These are phyloP conservation scores for Paramecium pentaurelia DNA, from an alignment of 73 alveolate species.

Conservation along the genomic window DNA sequence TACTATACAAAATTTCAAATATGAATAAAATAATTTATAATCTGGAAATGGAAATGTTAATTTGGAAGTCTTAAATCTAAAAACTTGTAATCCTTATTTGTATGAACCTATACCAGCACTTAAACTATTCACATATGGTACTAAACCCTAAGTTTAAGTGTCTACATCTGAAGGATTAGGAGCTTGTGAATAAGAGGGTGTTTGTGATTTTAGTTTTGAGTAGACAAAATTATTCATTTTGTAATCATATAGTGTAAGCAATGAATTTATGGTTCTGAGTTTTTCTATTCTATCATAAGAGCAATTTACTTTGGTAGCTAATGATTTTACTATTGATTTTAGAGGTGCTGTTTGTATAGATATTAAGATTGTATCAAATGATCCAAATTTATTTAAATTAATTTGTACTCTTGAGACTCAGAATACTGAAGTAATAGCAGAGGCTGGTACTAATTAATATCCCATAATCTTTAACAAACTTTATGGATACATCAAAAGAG, in stretches of 20 bases:
- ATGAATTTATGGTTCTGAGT: background rate
- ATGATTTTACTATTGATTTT: background rate
- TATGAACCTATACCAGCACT: conserved; percentile 19
- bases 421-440: background rate
- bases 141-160: background rate
- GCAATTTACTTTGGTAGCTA: background rate
- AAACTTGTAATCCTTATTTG: background rate
- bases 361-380: background rate
- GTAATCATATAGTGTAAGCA: background rate
- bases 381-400: too few relatives aligned
- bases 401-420: background rate
- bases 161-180: background rate
- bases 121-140: background rate
- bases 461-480: background rate
- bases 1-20: background rate
- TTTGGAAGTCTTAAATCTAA: background rate
- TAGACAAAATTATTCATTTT: background rate
- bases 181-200: background rate
- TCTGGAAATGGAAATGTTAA: background rate
- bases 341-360: background rate
- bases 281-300: background rate
- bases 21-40: background rate
- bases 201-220: background rate
- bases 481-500: background rate
- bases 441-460: background rate